phyloP scores from a whole-genome alignment of 441 rosid genomes.

The Capsella rubella region DNA sequence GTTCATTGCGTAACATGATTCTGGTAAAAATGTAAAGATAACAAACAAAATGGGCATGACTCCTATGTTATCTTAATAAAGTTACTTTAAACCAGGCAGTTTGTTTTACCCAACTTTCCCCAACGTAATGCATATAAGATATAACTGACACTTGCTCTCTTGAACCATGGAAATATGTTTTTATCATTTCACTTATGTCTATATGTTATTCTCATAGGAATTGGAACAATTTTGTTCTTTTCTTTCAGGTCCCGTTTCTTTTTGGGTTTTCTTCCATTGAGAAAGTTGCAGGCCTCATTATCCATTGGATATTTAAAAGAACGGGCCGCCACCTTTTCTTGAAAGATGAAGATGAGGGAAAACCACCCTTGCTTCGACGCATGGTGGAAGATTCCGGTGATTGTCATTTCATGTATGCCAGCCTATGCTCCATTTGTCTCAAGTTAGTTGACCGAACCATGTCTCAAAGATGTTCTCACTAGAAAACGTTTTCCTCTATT shows the following conservation, averaged over 20 bases:
- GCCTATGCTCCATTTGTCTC: conserved; percentile 9
- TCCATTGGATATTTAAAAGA: conserved; percentile 94
- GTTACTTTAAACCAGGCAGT: not conserved
- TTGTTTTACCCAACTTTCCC: not conserved
- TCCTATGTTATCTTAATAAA: conserved; percentile 5
- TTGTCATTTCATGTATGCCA: conserved; percentile 72
- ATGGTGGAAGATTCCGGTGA: conserved; percentile 77
- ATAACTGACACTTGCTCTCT: not conserved
- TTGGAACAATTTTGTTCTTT: conserved; percentile 21
- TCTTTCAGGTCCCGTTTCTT: conserved; percentile 92
- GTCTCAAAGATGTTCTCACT: conserved; percentile 8
- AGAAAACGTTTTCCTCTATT: conserved; percentile 29
- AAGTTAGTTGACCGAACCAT: conserved; percentile 27
- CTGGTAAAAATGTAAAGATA: not conserved
- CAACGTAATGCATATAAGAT: not conserved
- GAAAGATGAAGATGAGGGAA: conserved; percentile 81
- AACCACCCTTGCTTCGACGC: conserved; percentile 82
- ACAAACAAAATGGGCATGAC: not conserved
- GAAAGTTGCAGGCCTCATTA: conserved; percentile 81
- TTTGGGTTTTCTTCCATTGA: conserved; percentile 92
- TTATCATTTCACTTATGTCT: conserved; percentile 4
- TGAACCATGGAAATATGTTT: conserved; percentile 13
- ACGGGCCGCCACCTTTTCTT: conserved; percentile 97
- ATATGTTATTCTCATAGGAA: conserved; percentile 7
- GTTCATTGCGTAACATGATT: conserved; percentile 13